Conservation (phyloP, 371 early-diverging fungal genomes). For the Entomophthora muscae region DNA sequence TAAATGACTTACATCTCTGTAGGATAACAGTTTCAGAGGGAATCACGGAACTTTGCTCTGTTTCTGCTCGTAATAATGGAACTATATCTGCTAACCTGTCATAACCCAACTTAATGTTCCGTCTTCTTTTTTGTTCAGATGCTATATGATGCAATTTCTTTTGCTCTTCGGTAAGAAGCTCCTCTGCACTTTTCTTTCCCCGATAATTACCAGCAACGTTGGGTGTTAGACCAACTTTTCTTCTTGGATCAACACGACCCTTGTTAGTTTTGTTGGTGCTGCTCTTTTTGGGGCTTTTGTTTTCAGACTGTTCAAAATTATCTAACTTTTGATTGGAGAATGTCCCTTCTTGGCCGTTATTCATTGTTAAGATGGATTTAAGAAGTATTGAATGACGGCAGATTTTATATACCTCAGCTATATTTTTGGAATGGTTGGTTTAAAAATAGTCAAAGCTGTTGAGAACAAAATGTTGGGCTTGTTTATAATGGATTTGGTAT, state of each 20-base stretch:
- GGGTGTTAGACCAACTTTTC: neutral
- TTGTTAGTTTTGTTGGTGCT: neutral
- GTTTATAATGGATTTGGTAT: no score
- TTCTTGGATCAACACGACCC: neutral
- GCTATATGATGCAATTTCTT: slow-evolving; percentile 90
- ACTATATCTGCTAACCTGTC: neutral
- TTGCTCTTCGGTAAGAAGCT: slow-evolving; percentile 75
- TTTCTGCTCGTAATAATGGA: neutral
- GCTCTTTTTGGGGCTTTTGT: neutral
- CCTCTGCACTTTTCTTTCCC: slow-evolving; percentile 14
- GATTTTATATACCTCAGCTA: no score
- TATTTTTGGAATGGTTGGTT: no score
- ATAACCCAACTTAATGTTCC: slow-evolving; percentile 5
- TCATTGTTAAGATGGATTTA: neutral
- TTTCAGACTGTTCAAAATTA: neutral
- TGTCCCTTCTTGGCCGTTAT: neutral
- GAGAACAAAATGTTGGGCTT: no score
- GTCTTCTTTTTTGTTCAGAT: slow-evolving; percentile 64
- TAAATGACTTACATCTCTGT: neutral
- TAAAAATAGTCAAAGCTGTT: no score
- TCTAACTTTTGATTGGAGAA: neutral
- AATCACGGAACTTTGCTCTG: neutral
- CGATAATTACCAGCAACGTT: slow-evolving; percentile 8
- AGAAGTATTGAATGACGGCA: no score
- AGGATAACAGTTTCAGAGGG: neutral